These are phyloP conservation scores for Cyberlindnera euphorbiiphila DNA, from an alignment of 805 yeast species.

Conservation along the genomic window DNA sequence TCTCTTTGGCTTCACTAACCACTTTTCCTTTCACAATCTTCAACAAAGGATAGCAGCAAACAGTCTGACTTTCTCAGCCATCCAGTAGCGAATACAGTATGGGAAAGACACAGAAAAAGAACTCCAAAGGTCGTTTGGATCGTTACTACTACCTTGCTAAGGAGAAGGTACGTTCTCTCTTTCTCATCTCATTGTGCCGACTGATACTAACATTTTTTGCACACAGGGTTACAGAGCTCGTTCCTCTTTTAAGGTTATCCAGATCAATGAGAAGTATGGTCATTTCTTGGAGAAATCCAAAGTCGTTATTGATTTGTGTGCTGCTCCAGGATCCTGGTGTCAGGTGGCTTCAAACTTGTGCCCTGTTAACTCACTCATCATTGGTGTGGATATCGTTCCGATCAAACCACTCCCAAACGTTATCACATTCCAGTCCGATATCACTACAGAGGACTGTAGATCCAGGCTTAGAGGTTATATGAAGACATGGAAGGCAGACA, in stretches of 20 bases:
- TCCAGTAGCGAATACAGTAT: no score
- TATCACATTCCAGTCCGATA: conserved; percentile 93
- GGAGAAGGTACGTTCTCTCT: conserved; percentile 52
- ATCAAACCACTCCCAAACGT: conserved; percentile 94
- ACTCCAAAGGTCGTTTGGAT: conserved; percentile 98
- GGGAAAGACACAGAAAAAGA: conserved; percentile 93
- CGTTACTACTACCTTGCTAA: conserved; percentile 94
- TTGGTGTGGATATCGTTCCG: conserved; percentile 98
- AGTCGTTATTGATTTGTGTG: conserved; percentile 96
- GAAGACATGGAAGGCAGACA: conserved; percentile 99
- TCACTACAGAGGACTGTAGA: conserved; percentile 97
- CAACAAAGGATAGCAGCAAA: no score
- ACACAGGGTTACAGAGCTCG: conserved; percentile 89
- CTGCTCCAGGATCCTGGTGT: conserved; percentile 99
- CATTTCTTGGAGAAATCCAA: conserved; percentile 91
- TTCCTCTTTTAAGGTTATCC: conserved; percentile 93
- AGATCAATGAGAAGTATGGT: conserved; percentile 94
- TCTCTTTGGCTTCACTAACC: no score
- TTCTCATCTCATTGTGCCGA: not conserved
- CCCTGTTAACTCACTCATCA: conserved; percentile 88
- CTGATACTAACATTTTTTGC: conserved; percentile 7
- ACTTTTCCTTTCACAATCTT: no score
- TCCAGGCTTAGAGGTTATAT: conserved; percentile 90
- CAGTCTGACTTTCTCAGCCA: no score
- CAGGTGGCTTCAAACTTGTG: conserved; percentile 94